These are phyloP conservation scores for Lactarius akahatsu DNA, from an alignment of 768 basidiomycete genomes.

Conservation along the genomic window DNA sequence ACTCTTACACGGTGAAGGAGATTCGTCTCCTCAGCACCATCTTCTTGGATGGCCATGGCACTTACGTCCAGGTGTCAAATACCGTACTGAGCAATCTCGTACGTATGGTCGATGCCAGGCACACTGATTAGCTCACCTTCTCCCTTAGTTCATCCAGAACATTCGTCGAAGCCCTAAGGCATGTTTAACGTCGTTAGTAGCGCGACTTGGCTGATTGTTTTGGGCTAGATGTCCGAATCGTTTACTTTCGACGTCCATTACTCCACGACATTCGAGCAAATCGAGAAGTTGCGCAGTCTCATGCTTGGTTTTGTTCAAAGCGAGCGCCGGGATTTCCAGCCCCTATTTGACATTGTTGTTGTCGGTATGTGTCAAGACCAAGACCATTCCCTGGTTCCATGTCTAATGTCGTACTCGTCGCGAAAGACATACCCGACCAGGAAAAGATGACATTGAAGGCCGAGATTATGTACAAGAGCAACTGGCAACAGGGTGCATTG, in stretches of 20 bases:
- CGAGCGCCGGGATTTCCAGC: conserved; percentile 74
- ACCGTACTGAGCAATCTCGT: conserved; percentile 56
- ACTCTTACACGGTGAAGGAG: conserved; percentile 78
- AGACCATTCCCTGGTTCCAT: background rate
- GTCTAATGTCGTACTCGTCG: conserved; percentile 19
- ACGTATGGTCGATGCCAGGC: conserved; percentile 23
- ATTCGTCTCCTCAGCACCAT: conserved; percentile 81
- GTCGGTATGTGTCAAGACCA: conserved; percentile 44
- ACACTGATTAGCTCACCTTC: conserved; percentile 2
- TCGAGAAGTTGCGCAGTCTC: conserved; percentile 69
- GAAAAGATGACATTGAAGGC: conserved; percentile 72
- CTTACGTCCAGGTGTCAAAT: conserved; percentile 72
- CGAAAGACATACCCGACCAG: conserved; percentile 74
- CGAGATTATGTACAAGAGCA: conserved; percentile 88
- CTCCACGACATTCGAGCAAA: conserved; percentile 73
- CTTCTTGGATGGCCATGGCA: conserved; percentile 59
- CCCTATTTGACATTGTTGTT: conserved; percentile 70
- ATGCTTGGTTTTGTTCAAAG: conserved; percentile 77
- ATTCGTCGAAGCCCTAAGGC: conserved; percentile 70
- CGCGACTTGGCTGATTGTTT: conserved; percentile 14
- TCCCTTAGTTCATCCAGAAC: conserved; percentile 62
- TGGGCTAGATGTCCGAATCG: conserved; percentile 64
- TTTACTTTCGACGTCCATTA: conserved; percentile 82
- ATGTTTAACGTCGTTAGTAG: conserved; percentile 26
- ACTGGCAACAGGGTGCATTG: conserved; percentile 75